These are phyloP conservation scores for Globisporangium cylindrosporum DNA, from an alignment of 352 stramenopile genomes.

Conservation along the genomic window DNA sequence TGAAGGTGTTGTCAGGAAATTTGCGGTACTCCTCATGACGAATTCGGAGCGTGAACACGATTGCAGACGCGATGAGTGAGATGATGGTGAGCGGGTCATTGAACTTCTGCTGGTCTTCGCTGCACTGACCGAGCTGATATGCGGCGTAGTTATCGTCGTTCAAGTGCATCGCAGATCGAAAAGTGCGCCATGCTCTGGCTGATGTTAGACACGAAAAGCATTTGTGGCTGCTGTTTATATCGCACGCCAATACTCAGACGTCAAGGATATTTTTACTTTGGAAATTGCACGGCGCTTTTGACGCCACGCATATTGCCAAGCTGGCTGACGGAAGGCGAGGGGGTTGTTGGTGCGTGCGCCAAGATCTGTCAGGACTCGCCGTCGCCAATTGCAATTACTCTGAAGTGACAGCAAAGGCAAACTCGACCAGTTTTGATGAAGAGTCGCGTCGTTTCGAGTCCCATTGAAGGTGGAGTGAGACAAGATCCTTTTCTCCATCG, in stretches of 20 bases:
- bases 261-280: constrained; percentile 6
- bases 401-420: not conserved
- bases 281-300: not conserved
- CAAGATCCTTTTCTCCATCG: not conserved
- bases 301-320: not conserved
- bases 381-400: too few species aligned
- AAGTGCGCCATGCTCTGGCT: not conserved
- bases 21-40: constrained; percentile 27
- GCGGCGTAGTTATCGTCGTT: constrained; percentile 23
- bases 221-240: not conserved
- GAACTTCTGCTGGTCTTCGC: constrained; percentile 26
- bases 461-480: not conserved
- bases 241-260: not conserved
- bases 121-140: constrained; percentile 28
- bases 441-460: constrained; percentile 7
- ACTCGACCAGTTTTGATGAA: not conserved
- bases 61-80: constrained; percentile 22
- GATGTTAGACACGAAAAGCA: not conserved
- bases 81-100: constrained; percentile 28
- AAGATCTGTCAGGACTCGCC: too few species aligned
- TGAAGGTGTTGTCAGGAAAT: constrained; percentile 36
- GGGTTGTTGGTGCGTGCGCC: too few species aligned
- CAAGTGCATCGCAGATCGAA: constrained; percentile 6
- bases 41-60: constrained; percentile 27
- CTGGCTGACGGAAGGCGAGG: not conserved